These are phyloP conservation scores for Pythium periplocum DNA, from an alignment of 352 stramenopile genomes.

Conservation along the genomic window DNA sequence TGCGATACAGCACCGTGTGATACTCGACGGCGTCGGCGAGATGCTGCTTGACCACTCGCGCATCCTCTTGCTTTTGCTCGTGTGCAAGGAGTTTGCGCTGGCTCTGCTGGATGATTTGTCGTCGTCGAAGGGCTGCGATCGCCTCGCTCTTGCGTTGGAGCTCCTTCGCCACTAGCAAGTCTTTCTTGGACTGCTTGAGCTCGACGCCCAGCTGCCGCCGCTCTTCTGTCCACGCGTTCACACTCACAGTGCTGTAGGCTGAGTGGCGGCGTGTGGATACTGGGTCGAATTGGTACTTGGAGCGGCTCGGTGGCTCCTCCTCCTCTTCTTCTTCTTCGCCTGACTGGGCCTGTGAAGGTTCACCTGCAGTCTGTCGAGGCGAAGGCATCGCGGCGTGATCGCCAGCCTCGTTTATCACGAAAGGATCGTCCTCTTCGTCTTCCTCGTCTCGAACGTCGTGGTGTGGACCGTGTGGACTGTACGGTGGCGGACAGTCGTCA, in stretches of 20 bases:
- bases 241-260: not conserved
- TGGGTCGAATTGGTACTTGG: constrained; percentile 26
- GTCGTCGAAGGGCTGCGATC: constrained; percentile 30
- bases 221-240: constrained; percentile 38
- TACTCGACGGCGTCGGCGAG: constrained; percentile 54
- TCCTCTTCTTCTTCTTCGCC: constrained; percentile 2
- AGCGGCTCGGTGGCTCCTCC: not conserved
- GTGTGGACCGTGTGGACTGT: constrained; percentile 1
- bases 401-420: not conserved
- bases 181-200: constrained; percentile 34
- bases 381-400: constrained; percentile 1
- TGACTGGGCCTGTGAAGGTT: not conserved
- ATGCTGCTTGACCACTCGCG: constrained; percentile 30
- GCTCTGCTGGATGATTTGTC: constrained; percentile 33
- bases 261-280: constrained; percentile 13
- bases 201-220: constrained; percentile 30
- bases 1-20: constrained; percentile 28
- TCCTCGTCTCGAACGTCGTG: not conserved
- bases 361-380: not conserved
- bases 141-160: constrained; percentile 31
- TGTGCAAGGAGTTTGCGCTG: constrained; percentile 33
- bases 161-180: constrained; percentile 30
- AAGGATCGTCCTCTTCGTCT: constrained; percentile 3
- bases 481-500: not conserved
- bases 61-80: constrained; percentile 23